A percentile compares a stretch with the other conserved stretches of the same genome.
Conservation (phyloP, 1,139 yeast species). For the Debaryomycetaceae sp. region DNA sequence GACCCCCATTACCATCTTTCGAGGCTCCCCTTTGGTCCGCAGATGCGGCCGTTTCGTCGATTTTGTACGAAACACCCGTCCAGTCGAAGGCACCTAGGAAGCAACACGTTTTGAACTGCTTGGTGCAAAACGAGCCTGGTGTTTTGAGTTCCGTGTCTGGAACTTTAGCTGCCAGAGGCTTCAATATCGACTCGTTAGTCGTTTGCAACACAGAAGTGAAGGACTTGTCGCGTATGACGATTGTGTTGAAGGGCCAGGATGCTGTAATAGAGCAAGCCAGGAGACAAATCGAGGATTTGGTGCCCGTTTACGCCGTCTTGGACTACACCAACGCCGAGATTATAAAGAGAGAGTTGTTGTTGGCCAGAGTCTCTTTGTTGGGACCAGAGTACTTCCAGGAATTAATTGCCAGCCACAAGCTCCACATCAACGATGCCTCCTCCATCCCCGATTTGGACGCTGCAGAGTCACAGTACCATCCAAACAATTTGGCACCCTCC, state of each 20-base stretch:
- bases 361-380: conserved; percentile 86
- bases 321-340: conserved; percentile 90
- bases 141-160: conserved; percentile 92
- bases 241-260: conserved; percentile 90
- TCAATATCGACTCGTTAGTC: conserved; percentile 94
- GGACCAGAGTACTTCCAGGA: conserved; percentile 98
- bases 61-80: conserved; percentile 88
- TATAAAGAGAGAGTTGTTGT: conserved; percentile 82
- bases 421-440: conserved; percentile 38
- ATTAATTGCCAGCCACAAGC: conserved; percentile 80
- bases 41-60: conserved; percentile 91
- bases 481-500: conserved; percentile 83
- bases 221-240: conserved; percentile 95
- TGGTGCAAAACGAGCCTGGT: conserved; percentile 98
- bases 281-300: conserved; percentile 95
- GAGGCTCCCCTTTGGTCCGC: conserved; percentile 96
- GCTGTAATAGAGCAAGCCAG: conserved; percentile 98
- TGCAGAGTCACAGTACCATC: conserved; percentile 66
- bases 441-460: conserved; percentile 48
- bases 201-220: conserved; percentile 96
- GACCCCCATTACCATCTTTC: conserved; percentile 92
- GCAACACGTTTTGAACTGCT: conserved; percentile 90
- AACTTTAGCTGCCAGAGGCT: conserved; percentile 95
- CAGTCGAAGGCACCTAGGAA: conserved; percentile 65
- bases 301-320: conserved; percentile 96